A percentile compares a stretch with the other conserved stretches of the same genome.
Conservation (phyloP, 169 alveolate genomes). For the Plasmodium blacklocki region DNA sequence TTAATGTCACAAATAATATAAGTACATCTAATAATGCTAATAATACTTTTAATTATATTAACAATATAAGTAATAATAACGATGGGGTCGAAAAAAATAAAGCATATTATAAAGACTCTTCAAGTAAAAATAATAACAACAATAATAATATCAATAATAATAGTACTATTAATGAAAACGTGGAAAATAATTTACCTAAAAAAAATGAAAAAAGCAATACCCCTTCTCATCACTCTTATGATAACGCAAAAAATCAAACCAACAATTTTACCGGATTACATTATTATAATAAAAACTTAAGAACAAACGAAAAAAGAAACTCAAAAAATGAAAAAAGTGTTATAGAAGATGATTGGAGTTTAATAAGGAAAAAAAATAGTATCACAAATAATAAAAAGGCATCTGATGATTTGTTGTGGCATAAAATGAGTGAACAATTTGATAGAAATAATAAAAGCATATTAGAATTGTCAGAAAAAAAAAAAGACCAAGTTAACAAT, state of each 20-base stretch:
- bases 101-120: background rate
- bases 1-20: background rate
- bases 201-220: background rate
- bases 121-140: slow-evolving; percentile 10
- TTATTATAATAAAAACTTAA: slow-evolving; percentile 9
- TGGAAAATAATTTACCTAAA: slow-evolving; percentile 2
- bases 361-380: slow-evolving; percentile 28
- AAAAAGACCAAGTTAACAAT: background rate
- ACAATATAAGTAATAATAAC: background rate
- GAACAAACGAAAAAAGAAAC: slow-evolving; percentile 21
- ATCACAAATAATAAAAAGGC: slow-evolving; percentile 37
- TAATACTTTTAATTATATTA: too few relatives aligned
- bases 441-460: slow-evolving; percentile 29
- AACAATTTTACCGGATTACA: background rate
- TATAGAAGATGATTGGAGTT: slow-evolving; percentile 62
- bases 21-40: background rate
- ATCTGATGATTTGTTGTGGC: slow-evolving; percentile 67
- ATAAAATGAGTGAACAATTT: slow-evolving; percentile 69
- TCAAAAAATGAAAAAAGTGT: slow-evolving; percentile 29
- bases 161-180: background rate
- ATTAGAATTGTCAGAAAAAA: background rate
- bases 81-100: background rate
- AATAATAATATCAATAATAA: background rate
- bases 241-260: slow-evolving; percentile 12
- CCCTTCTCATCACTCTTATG: background rate